Evolutionary conservation across 495 filamentous ascomycete genomes (phyloP).

Genomic region (Aspergillus leporis): DNA sequence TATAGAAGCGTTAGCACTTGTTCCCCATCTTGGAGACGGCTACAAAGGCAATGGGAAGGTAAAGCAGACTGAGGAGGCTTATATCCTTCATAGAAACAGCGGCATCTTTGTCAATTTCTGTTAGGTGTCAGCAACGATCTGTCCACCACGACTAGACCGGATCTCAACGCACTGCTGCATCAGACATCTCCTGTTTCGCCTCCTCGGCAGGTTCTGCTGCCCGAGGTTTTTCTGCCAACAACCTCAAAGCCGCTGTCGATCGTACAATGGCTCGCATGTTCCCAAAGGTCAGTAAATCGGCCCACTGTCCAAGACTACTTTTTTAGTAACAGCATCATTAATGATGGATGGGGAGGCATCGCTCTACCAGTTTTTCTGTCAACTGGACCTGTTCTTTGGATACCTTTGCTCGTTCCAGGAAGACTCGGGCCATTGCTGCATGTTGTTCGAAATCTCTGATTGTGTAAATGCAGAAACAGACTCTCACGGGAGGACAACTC

Average conservation of each 20-base stretch:
- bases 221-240: neutral
- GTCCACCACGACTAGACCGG: neutral
- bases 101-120: conserved; percentile 29
- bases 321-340: neutral
- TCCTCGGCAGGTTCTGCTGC: neutral
- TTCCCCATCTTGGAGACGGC: too few relatives aligned
- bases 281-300: conserved; percentile 11
- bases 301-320: neutral
- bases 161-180: conserved; percentile 9
- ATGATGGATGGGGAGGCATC: neutral
- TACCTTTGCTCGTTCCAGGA: conserved; percentile 10
- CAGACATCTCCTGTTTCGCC: neutral
- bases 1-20: too few relatives aligned
- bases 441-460: conserved; percentile 12
- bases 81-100: conserved; percentile 39
- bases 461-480: neutral
- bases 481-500: neutral
- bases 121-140: neutral
- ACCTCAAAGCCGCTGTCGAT: neutral
- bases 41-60: conserved; percentile 36
- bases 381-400: conserved; percentile 10
- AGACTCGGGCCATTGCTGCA: neutral
- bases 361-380: conserved; percentile 5
- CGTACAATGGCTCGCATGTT: conserved; percentile 5
- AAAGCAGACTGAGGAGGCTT: conserved; percentile 36